A percentile compares a stretch with the other conserved stretches of the same genome.
Conservation (phyloP, 2,329 filamentous ascomycete species). For the Apiospora marii region DNA sequence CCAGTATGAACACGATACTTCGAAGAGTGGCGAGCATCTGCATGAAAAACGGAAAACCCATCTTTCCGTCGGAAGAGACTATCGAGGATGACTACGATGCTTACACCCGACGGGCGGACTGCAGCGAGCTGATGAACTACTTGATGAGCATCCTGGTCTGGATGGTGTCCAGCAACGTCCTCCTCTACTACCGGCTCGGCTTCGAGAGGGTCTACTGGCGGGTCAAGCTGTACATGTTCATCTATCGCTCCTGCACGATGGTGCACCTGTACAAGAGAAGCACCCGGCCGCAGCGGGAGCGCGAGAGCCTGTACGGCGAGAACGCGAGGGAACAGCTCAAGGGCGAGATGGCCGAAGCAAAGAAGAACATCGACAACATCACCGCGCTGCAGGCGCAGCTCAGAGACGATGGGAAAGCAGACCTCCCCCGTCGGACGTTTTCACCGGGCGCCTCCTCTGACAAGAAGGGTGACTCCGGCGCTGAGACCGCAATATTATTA, state of each 20-base stretch:
- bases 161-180: neutral
- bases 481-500: neutral
- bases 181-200: neutral
- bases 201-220: neutral
- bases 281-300: neutral
- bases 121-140: neutral
- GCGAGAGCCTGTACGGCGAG: neutral
- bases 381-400: too few relatives aligned
- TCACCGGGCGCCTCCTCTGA: neutral
- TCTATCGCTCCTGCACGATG: neutral
- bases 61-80: neutral
- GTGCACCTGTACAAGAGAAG: neutral
- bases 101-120: neutral
- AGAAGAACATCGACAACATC: neutral
- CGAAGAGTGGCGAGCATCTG: neutral
- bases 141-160: neutral
- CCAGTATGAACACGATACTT: neutral
- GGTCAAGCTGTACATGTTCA: neutral
- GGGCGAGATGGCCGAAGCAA: rapidly evolving
- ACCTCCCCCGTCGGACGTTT: neutral
- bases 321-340: too few relatives aligned
- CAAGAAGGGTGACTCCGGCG: neutral
- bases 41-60: neutral
- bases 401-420: neutral
- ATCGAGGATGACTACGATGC: neutral